Percentiles rank a stretch among this genome's conserved stretches.
phyloP scores from a whole-genome alignment of 305 asterid species.

The Striga hermonthica region DNA sequence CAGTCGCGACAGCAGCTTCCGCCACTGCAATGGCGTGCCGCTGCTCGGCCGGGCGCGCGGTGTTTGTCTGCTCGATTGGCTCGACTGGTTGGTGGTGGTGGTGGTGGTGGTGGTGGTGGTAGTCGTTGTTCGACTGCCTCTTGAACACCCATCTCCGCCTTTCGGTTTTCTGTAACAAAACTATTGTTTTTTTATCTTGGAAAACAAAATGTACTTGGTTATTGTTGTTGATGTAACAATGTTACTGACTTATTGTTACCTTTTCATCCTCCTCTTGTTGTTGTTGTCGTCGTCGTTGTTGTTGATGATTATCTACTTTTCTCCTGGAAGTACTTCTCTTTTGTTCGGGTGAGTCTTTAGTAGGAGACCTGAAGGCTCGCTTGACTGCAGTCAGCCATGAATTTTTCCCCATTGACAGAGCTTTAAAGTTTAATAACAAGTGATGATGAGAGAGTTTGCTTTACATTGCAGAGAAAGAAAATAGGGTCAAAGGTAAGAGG shows the following conservation, averaged over 20 bases:
- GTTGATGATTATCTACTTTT: conserved; percentile 48
- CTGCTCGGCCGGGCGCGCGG: conserved; percentile 42
- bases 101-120: too few relatives aligned
- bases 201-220: background rate
- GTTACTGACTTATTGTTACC: conserved; percentile 22
- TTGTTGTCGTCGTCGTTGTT: conserved; percentile 4
- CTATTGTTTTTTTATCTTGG: background rate
- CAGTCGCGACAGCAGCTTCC: conserved; percentile 74
- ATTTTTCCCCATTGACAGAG: conserved; percentile 61
- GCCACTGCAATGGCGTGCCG: conserved; percentile 80
- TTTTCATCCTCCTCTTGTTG: conserved; percentile 54
- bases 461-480: conserved; percentile 29
- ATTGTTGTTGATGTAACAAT: too few relatives aligned
- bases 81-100: conserved; percentile 9
- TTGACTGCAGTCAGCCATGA: conserved; percentile 91
- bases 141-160: conserved; percentile 82
- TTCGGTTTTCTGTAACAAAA: conserved; percentile 51
- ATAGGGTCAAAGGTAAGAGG: background rate
- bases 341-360: conserved; percentile 51
- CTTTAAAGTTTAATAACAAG: background rate
- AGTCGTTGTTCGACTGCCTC: conserved; percentile 38
- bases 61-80: conserved; percentile 29
- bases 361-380: conserved; percentile 85
- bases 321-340: conserved; percentile 52
- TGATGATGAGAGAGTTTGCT: conserved; percentile 20